phyloP scores from a whole-genome alignment of 768 basidiomycete species.

The Boletus bicolor region DNA sequence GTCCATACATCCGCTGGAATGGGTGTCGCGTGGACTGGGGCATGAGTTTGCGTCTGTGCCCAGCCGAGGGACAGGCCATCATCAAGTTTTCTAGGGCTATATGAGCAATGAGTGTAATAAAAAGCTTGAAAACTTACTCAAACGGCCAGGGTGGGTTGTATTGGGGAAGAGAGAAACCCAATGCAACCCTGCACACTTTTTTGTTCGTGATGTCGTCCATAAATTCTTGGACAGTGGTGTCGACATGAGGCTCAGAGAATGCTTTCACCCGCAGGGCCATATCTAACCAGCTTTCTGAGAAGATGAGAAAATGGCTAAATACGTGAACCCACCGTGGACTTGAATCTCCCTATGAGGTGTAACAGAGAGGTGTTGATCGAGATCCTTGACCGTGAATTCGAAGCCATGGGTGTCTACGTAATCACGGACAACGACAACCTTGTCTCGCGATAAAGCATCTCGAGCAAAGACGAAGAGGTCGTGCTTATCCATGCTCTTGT shows the following conservation, averaged over 20 bases:
- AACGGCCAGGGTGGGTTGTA: not conserved
- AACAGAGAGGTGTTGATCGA: no score
- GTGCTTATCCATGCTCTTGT: no score
- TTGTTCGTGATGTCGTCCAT: not conserved
- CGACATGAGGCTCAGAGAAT: not conserved
- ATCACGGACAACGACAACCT: no score
- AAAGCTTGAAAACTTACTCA: not conserved
- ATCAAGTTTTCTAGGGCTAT: not conserved
- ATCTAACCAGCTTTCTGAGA: not conserved
- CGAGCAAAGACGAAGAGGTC: no score
- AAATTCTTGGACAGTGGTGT: not conserved
- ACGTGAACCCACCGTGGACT: no score
- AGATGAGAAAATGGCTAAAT: no score
- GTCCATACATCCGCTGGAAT: not conserved
- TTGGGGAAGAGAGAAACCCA: not conserved
- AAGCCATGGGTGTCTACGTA: no score
- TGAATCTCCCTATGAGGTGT: no score
- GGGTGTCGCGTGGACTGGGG: accelerated
- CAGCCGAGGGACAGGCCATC: not conserved
- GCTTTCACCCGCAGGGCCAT: not conserved
- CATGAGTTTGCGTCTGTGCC: not conserved
- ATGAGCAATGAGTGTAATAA: not conserved
- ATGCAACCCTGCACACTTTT: not conserved
- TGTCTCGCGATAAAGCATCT: no score
- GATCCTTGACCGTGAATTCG: no score